Evolutionary conservation across 352 stramenopile species (phyloP), one percentile per base, ranked within the genome.

Genomic region (Phytophthora lateralis): DNA sequence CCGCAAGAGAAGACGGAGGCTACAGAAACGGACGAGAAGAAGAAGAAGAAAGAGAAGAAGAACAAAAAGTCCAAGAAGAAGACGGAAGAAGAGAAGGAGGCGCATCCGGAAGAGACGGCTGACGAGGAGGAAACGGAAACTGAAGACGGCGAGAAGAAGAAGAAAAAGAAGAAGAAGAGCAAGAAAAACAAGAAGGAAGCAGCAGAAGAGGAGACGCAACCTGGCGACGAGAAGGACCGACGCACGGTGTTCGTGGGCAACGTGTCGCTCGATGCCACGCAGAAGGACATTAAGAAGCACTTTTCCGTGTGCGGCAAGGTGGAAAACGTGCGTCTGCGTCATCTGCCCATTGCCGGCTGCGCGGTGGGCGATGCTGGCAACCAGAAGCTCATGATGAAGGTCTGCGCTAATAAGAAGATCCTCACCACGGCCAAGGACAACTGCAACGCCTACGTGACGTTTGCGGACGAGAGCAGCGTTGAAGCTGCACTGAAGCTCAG

Each of bases 231-330:
- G n/a, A 94, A 95, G 62, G 71, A 61, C 15, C 64, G 66, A n/a
- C 85, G 90, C 27, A 97, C 89, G 0, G 74, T 98, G 12, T 98
- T 98, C 58, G 90, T 98, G 15, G 92, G 92, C 58, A 98, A 98
- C 63, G 76, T 98, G 39, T 96, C 92, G 38, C 73, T 96, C 7
- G 88, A 89, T 32, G 82, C 89, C 46, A 93, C 82, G 20, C 60
- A 76, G 30, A 95, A 93, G 48, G 79, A 92, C 46, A 48, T 98
- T 11, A 87, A 86, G 69, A 78, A 75, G 32, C 76, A 94, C 51
- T 98, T 98, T 54, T 74, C 82, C 12, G 60, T 72, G 15, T 97
- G 88, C 44, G 92, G 92, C 47, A 85, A 91, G 46, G 85, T 98
- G 14, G 89, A 97, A 54, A 82, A 59, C 24, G 85, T 96, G 50